Conservation (phyloP, 306 rosid species). For the Cicer bijugum region DNA sequence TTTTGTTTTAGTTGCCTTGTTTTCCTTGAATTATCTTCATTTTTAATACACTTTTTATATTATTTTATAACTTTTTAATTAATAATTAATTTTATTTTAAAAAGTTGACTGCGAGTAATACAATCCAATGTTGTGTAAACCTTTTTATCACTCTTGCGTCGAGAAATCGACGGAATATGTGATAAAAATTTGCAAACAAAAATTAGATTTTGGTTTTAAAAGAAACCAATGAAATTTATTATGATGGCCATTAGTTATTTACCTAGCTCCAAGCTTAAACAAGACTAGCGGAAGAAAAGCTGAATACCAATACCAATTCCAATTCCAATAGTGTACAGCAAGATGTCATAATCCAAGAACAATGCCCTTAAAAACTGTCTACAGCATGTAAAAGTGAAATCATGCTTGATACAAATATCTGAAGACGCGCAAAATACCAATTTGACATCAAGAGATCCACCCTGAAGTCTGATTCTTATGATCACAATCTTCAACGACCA, state of each 20-base stretch:
- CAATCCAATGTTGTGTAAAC: neutral
- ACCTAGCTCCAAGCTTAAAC: constrained; percentile 5
- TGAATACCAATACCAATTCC: constrained; percentile 44
- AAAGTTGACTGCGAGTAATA: too few species aligned
- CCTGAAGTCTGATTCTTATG: constrained; percentile 31
- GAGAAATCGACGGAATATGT: neutral
- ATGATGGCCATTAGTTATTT: neutral
- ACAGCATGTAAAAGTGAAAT: constrained; percentile 42
- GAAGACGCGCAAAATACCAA: constrained; percentile 32
- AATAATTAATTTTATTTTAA: too few species aligned
- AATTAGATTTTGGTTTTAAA: neutral
- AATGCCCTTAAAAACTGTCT: constrained; percentile 38
- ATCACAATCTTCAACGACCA: constrained; percentile 41
- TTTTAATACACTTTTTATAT: too few species aligned
- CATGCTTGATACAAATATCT: constrained; percentile 36
- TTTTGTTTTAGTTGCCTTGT: too few species aligned
- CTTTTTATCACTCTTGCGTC: neutral
- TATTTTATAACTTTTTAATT: too few species aligned
- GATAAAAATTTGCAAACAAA: neutral
- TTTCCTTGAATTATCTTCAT: too few species aligned
- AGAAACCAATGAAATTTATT: constrained; percentile 25
- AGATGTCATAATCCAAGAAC: constrained; percentile 27
- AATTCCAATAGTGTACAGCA: constrained; percentile 43
- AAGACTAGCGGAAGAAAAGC: neutral
- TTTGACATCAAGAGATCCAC: constrained; percentile 27